Conservation (phyloP, 2,329 filamentous ascomycete genomes). For the Aspergillus vadensis region DNA sequence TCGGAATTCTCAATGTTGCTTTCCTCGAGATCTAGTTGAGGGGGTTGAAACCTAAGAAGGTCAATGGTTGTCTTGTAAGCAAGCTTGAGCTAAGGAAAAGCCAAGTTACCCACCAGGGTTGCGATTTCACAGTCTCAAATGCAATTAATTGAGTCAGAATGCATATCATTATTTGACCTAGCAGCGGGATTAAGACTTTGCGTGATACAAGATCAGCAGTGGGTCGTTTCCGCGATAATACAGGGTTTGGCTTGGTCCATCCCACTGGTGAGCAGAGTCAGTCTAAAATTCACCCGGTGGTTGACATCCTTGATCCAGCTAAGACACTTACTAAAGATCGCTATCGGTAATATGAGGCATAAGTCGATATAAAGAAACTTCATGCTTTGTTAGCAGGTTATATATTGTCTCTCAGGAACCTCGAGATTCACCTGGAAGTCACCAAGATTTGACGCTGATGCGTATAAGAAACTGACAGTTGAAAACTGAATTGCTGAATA, state of each 20-base stretch:
- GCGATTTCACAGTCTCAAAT: constrained; percentile 72
- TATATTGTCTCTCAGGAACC: neutral
- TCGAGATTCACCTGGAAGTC: constrained; percentile 74
- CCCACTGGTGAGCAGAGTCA: constrained; percentile 63
- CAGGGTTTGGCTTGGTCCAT: constrained; percentile 83
- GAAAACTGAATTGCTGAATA: constrained; percentile 99
- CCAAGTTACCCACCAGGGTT: constrained; percentile 66
- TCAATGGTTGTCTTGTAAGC: constrained; percentile 17
- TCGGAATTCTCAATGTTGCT: constrained; percentile 89
- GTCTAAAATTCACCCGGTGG: neutral
- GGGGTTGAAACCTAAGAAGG: constrained; percentile 70
- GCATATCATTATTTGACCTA: constrained; percentile 84
- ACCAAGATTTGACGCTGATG: constrained; percentile 87
- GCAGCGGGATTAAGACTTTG: constrained; percentile 84
- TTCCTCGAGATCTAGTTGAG: constrained; percentile 72
- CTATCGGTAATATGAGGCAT: constrained; percentile 87
- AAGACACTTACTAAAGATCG: constrained; percentile 74
- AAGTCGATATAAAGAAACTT: constrained; percentile 94
- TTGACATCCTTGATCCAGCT: neutral
- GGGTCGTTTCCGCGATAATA: constrained; percentile 79
- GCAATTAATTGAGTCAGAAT: constrained; percentile 74
- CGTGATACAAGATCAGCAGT: constrained; percentile 89
- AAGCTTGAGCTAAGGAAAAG: neutral
- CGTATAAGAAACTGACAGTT: constrained; percentile 93
- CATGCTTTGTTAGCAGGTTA: constrained; percentile 1